Base-by-base conservation (phyloP, 2,329 filamentous ascomycete species). In the Pestalotiopsis sp. region DNA sequence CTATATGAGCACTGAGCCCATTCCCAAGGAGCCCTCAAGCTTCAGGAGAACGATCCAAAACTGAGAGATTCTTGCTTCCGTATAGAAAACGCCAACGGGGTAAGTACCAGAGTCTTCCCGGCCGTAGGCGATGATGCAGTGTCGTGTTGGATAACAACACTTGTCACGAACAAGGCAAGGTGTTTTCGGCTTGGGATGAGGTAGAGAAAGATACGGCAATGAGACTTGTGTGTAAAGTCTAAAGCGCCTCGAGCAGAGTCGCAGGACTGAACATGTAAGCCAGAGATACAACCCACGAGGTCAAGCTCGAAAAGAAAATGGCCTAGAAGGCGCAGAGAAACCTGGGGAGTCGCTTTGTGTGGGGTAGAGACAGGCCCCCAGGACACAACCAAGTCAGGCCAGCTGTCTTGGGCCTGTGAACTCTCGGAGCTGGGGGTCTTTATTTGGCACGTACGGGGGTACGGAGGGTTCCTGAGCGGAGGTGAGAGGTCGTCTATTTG, bases 311-410 rank as follows among this genome's bases (percentile, higher is more conserved):
- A 56, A 35, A 35, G 30, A 35, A 35, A 35, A 14, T 13, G 24
- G 20, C n/a, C 17, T 26, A n/a, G 11, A 22, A 65, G 24, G 30
- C 9, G n/a, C 35, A 26, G 13, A 65, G 52, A 20, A 22, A 48
- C 52, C 52, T 11, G 38, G 63, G 52, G 44, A 64, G 26, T 38
- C 44, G 38, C 26, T 48, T 38, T 57, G 63, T 64, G 61, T 64
- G 61, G 61, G 61, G 61, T 64, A 64, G 14, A 40, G n/a, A 22
- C n/a, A 9, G 10, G 55, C 38, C 58, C 58, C 58, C 57, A 24
- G 24, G 57, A 17, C 13, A 30, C 14, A 60, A 14, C 22, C 58
- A 39, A 35, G 35, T 39, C 58, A 60, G 58, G 39, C 58, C 26
- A 52, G 58, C 30, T 26, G 56, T 58, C 56, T 35, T 60, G 58